Evolutionary conservation across 164 flowering plant species (phyloP), one percentile per base, ranked within the genome.

Genomic region (Sedum album): DNA sequence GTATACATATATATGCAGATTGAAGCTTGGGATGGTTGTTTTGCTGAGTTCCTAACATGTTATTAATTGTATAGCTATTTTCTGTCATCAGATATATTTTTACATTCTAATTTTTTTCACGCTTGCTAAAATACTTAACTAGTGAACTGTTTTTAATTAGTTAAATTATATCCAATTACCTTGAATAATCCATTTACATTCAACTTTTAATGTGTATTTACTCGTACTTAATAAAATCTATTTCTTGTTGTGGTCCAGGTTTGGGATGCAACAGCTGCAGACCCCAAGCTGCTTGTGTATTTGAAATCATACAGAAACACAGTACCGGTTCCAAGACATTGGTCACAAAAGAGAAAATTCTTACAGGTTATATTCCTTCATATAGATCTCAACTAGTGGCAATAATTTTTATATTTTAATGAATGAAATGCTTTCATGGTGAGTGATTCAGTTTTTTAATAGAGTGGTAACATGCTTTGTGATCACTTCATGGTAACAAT

Each of bases 191-290:
- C n/a, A n/a, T n/a, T n/a, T n/a, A n/a, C n/a, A n/a, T n/a, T n/a
- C n/a, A n/a, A n/a, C n/a, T n/a, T n/a, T n/a, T n/a, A n/a, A n/a
- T n/a, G n/a, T n/a, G n/a, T n/a, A n/a, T n/a, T n/a, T n/a, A n/a
- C n/a, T n/a, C n/a, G 9, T 15, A 28, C 62, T 23, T 28, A 11
- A 26, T 26, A 30, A 26, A 20, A 30, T 31, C 13, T 17, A 18
- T 31, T 49, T n/a, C 18, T 17, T 14, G 18, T 41, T 33, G 71
- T 73, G 51, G 73, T 73, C 42, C 70, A 95, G 99, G 91, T 95
- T 15, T 95, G 99, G 99, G 99, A 95, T 83, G 99, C 98, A 10
- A 95, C 98, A 48, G 79, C 99, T n/a, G 75, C 96, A 31, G 99
- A 95, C 71, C 99, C 99, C 0, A 95, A 90, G 82, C 79, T 95